Conservation (phyloP, 2,329 filamentous ascomycete genomes). For the Daldinia eschscholtzii region DNA sequence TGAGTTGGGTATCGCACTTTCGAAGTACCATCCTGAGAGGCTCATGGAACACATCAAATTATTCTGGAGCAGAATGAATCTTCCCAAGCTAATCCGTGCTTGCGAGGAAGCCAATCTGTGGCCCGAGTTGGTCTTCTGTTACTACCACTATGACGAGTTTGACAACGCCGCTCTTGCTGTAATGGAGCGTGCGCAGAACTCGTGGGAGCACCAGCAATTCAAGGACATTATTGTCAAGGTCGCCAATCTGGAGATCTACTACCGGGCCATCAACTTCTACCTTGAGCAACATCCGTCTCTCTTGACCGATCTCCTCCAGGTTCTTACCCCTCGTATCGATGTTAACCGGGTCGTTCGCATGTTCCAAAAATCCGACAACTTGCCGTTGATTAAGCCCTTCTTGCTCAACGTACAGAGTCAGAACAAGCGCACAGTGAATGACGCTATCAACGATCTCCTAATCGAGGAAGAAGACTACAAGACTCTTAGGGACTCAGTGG, state of each 20-base stretch:
- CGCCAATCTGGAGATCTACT: constrained; percentile 98
- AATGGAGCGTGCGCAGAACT: constrained; percentile 97
- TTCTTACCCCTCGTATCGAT: constrained; percentile 91
- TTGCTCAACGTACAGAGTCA: constrained; percentile 94
- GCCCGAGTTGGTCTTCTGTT: constrained; percentile 98
- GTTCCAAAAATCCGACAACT: constrained; percentile 98
- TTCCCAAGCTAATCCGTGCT: constrained; percentile 94
- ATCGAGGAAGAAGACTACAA: constrained; percentile 99
- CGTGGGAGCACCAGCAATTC: constrained; percentile 99
- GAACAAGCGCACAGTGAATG: constrained; percentile 98
- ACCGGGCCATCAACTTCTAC: constrained; percentile 96
- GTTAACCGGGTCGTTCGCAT: constrained; percentile 99
- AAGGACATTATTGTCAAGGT: constrained; percentile 99
- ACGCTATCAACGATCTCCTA: constrained; percentile 95
- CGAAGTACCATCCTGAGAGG: constrained; percentile 94
- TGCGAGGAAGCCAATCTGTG: constrained; percentile 96
- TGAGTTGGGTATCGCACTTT: constrained; percentile 88
- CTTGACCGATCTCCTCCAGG: constrained; percentile 94
- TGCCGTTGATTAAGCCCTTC: constrained; percentile 99
- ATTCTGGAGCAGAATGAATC: constrained; percentile 98
- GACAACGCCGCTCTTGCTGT: constrained; percentile 97
- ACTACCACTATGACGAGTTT: constrained; percentile 98
- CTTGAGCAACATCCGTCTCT: constrained; percentile 96
- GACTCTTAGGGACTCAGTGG: constrained; percentile 95
- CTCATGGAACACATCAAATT: constrained; percentile 99